Evolutionary conservation across 495 filamentous ascomycete genomes (phyloP).

Genomic region (Penicillium lagena): DNA sequence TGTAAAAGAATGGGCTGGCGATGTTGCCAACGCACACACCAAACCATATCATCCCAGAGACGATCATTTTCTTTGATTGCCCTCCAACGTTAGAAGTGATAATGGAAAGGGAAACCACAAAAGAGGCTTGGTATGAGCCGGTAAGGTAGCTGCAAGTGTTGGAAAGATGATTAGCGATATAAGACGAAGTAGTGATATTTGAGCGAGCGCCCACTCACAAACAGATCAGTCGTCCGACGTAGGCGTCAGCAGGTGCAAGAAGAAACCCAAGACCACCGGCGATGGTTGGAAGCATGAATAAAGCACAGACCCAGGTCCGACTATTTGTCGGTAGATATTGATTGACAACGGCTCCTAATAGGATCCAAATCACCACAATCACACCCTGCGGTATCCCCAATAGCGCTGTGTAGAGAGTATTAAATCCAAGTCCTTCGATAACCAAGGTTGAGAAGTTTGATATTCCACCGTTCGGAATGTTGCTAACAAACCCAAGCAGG

Average conservation of each 20-base stretch:
- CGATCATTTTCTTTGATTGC: conserved; percentile 53
- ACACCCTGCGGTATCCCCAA: conserved; percentile 52
- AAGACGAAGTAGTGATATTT: no score
- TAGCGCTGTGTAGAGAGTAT: conserved; percentile 30
- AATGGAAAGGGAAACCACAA: conserved; percentile 49
- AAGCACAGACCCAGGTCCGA: conserved; percentile 38
- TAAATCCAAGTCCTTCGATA: conserved; percentile 52
- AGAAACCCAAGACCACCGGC: conserved; percentile 43
- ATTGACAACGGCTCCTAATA: conserved; percentile 45
- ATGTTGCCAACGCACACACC: conserved; percentile 41
- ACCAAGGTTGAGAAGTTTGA: conserved; percentile 53
- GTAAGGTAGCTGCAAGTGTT: conserved; percentile 30
- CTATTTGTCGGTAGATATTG: conserved; percentile 40
- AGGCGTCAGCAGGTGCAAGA: conserved; percentile 29
- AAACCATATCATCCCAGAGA: conserved; percentile 45
- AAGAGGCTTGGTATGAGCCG: conserved; percentile 53
- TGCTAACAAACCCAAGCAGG: conserved; percentile 21
- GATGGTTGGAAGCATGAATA: conserved; percentile 45
- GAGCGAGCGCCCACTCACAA: conserved; percentile 9
- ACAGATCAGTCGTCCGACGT: conserved; percentile 39
- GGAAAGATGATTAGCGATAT: not conserved
- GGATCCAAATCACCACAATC: conserved; percentile 41
- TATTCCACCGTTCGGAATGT: conserved; percentile 41
- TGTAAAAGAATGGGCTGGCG: conserved; percentile 52
- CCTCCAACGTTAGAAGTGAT: conserved; percentile 47